These are phyloP conservation scores for Mesembryanthemum crystallinum DNA, from an alignment of 148 eudicot genomes.

Conservation along the genomic window DNA sequence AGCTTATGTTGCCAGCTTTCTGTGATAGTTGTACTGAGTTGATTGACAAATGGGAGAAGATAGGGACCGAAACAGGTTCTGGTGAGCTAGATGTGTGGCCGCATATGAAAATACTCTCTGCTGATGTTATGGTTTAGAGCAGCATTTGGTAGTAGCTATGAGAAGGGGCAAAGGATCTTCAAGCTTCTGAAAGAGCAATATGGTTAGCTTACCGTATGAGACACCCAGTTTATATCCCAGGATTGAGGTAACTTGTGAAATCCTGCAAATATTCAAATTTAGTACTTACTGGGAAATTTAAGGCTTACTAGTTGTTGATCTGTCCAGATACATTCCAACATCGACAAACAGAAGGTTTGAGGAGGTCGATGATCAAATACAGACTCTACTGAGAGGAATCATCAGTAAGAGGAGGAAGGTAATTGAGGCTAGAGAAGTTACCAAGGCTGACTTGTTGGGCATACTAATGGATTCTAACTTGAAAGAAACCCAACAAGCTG, in stretches of 20 bases:
- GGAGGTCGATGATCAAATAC: conserved; percentile 17
- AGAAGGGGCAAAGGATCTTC: not conserved
- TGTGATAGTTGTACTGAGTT: conserved; percentile 12
- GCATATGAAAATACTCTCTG: conserved; percentile 4
- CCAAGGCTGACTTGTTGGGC: conserved; percentile 32
- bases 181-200: not conserved
- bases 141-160: conserved; percentile 22
- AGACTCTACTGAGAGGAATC: conserved; percentile 6
- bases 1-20: conserved; percentile 23
- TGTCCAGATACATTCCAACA: conserved; percentile 29
- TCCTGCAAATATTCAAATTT: not conserved
- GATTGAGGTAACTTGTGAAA: not conserved
- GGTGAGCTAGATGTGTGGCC: conserved; percentile 23
- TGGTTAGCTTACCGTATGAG: not conserved
- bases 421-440: conserved; percentile 30
- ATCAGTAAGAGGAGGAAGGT: conserved; percentile 29
- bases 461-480: conserved; percentile 28
- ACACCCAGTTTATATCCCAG: conserved; percentile 10
- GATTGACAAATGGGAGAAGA: conserved; percentile 17
- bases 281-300: too few species aligned
- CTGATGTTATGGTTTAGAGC: conserved; percentile 27
- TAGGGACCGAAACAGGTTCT: conserved; percentile 5
- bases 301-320: not conserved
- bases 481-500: conserved; percentile 12
- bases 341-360: conserved; percentile 25